Evolutionary conservation across 805 yeast genomes (phyloP), one percentile per base, ranked within the genome.

Genomic region (Lachancea sp.): DNA sequence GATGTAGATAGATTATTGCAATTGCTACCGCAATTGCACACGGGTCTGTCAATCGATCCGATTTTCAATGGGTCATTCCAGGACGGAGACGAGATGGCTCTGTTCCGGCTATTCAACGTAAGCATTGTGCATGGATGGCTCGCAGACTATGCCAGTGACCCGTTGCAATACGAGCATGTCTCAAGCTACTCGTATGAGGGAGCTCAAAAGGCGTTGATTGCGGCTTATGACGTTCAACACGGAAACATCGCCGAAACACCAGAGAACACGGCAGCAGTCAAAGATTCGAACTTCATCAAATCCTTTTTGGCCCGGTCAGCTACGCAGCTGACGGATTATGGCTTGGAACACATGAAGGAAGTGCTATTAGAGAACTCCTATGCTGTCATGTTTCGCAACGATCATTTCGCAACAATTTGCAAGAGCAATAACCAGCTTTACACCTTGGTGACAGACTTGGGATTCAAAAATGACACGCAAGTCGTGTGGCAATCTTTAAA

Each of bases 71-170:
- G 93, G 3, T 62, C 74, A 1, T 84, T 85, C 53, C 70, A 63
- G 2, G 69, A 71, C 25, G 75, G 78, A 31, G 66, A 71, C 18
- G 84, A 81, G 33, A 58, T 78, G 46, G 68, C 74, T 2, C 57
- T 86, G 6, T 87, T 87, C 59, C 61, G 71, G 7, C 65, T 75
- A 3, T 84, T 79, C 58, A 79, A 73, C 27, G 67, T 85, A 6
- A 74, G 72, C 12, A 62, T 90, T 34, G 79, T 78, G 2, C 98
- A 91, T 62, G 97, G 96, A 1, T 90, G 96, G 95, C 68, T 82
- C 20, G 67, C 78, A n/a, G 74, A 74, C 41, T 75, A 73, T 32
- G 60, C 57, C 3, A 40, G 41, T 6, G 66, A 66, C 45, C 59
- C 54, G 39, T 56, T 41, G 2, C 72, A 69, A 31, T 65, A 64